Conservation (phyloP, 352 stramenopile genomes). For the Globisporangium takayamanum region DNA sequence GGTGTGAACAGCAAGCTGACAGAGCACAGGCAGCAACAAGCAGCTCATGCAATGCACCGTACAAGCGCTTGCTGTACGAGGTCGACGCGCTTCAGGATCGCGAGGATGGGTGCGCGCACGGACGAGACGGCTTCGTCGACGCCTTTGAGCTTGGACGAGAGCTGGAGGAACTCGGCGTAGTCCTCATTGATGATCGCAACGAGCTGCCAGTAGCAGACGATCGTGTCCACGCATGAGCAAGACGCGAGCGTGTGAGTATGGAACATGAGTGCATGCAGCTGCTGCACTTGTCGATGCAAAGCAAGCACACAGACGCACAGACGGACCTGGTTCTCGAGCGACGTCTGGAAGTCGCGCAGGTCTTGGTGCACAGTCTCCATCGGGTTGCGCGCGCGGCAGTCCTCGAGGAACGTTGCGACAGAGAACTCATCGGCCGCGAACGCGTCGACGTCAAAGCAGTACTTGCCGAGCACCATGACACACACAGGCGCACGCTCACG, state of each 20-base stretch:
- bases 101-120: slow-evolving; percentile 59
- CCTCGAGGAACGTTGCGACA: slow-evolving; percentile 62
- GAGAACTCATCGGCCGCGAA: slow-evolving; percentile 77
- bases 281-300: no score
- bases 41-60: background rate
- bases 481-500: background rate
- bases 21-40: background rate
- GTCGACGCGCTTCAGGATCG: slow-evolving; percentile 76
- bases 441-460: slow-evolving; percentile 80
- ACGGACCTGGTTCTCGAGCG: slow-evolving; percentile 77
- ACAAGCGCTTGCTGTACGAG: slow-evolving; percentile 61
- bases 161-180: slow-evolving; percentile 86
- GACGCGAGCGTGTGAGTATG: no score
- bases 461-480: slow-evolving; percentile 40
- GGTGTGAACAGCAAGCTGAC: background rate
- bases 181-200: slow-evolving; percentile 88
- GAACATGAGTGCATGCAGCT: no score
- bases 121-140: slow-evolving; percentile 82
- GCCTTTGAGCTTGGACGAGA: slow-evolving; percentile 82
- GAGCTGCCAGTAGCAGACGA: slow-evolving; percentile 24
- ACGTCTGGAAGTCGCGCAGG: slow-evolving; percentile 76
- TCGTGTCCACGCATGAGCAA: background rate
- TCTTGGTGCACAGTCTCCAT: slow-evolving; percentile 86
- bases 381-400: slow-evolving; percentile 58
- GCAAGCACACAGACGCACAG: background rate